A percentile compares a stretch with the other conserved stretches of the same genome.
phyloP scores from a whole-genome alignment of 1,284 basidiomycete species.

The Melampsora americana region DNA sequence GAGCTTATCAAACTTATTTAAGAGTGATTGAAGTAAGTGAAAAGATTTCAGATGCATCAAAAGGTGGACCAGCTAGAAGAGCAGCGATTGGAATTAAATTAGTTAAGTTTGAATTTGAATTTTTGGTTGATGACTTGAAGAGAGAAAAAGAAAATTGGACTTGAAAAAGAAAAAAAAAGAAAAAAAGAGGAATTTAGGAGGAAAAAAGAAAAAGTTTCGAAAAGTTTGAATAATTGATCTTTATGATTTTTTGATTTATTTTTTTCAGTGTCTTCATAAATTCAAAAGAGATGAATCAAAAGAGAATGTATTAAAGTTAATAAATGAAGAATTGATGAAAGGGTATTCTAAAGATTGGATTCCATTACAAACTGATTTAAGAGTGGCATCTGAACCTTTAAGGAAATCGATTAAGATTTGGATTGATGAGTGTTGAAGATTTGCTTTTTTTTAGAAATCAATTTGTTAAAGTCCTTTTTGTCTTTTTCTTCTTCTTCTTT shows the following conservation, averaged over 20 bases:
- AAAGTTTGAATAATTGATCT: too few species aligned
- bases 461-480: too few species aligned
- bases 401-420: neutral
- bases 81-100: conserved; percentile 41
- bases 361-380: conserved; percentile 23
- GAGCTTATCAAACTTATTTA: conserved; percentile 79
- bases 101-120: conserved; percentile 12
- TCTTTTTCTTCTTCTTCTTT: too few species aligned
- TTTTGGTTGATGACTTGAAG: neutral
- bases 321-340: conserved; percentile 8
- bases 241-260: neutral
- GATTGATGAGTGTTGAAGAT: neutral
- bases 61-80: conserved; percentile 37
- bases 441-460: too few species aligned
- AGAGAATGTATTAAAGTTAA: neutral
- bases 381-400: conserved; percentile 35
- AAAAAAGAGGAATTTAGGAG: too few species aligned
- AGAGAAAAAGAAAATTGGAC: too few species aligned
- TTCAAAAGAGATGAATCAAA: neutral
- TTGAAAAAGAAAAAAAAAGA: too few species aligned
- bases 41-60: conserved; percentile 36
- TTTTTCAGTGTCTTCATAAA: conserved; percentile 30
- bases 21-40: conserved; percentile 71
- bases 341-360: conserved; percentile 44
- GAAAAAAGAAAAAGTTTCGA: too few species aligned